Evolutionary conservation across 1,284 basidiomycete species (phyloP).

Genomic region (Moniliophthora roreri): DNA sequence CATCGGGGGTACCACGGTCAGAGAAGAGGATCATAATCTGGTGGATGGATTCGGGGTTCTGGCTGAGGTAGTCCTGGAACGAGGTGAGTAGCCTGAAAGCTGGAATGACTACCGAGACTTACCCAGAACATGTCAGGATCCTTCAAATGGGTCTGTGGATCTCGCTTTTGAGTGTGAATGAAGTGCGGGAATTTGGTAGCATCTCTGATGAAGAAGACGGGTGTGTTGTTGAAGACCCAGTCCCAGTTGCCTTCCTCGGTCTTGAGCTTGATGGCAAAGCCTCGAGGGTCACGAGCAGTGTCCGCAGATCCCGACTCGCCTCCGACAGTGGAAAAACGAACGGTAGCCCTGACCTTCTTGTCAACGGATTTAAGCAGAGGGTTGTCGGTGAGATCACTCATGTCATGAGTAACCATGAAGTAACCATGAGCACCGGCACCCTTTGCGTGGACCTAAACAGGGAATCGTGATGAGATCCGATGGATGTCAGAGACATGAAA

Average conservation of each 20-base stretch:
- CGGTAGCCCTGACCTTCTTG: conserved; percentile 69
- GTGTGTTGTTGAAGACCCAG: conserved; percentile 92
- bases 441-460: conserved; percentile 73
- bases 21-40: conserved; percentile 89
- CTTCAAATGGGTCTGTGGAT: conserved; percentile 86
- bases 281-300: conserved; percentile 90
- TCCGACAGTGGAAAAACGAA: conserved; percentile 87
- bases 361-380: conserved; percentile 72
- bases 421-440: conserved; percentile 91
- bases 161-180: conserved; percentile 94
- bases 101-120: conserved; percentile 21
- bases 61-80: conserved; percentile 81
- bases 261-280: conserved; percentile 89
- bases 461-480: conserved; percentile 8
- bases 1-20: conserved; percentile 90
- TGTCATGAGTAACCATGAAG: conserved; percentile 84
- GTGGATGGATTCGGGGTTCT: conserved; percentile 91
- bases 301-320: conserved; percentile 89
- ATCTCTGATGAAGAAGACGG: conserved; percentile 86
- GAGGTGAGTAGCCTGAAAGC: conserved; percentile 7
- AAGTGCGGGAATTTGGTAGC: conserved; percentile 89
- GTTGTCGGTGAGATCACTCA: conserved; percentile 79
- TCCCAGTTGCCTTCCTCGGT: conserved; percentile 91
- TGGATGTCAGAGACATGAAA: conserved; percentile 2
- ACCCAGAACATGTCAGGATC: conserved; percentile 84